A percentile compares a stretch with the other conserved stretches of the same genome.
Conservation (phyloP, 2,329 filamentous ascomycete genomes). For the Colletotrichum tabaci region DNA sequence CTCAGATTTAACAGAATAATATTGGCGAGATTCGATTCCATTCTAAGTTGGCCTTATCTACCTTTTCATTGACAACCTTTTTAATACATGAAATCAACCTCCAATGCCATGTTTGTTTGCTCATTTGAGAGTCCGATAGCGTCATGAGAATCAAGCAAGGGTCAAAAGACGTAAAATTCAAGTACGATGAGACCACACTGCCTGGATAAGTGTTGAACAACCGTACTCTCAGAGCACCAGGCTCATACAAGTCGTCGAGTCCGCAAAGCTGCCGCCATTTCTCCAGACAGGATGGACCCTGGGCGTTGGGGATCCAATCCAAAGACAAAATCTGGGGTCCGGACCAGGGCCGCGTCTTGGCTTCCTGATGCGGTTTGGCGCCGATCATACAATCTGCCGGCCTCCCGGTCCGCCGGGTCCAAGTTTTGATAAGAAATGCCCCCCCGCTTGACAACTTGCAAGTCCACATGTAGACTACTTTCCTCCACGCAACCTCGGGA, state of each 20-base stretch:
- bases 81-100: conserved; percentile 47
- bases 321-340: conserved; percentile 25
- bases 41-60: too few relatives aligned
- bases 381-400: conserved; percentile 3
- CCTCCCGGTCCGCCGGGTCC: conserved; percentile 9
- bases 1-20: too few relatives aligned
- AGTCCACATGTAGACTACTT: conserved; percentile 7
- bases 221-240: too few relatives aligned
- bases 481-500: neutral
- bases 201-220: too few relatives aligned
- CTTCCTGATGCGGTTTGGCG: conserved; percentile 27
- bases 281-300: neutral
- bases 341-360: conserved; percentile 38
- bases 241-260: too few relatives aligned
- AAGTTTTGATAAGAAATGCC: conserved; percentile 14
- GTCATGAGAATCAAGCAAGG: conserved; percentile 63
- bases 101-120: too few relatives aligned
- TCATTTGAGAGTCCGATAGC: conserved; percentile 66
- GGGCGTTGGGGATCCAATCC: neutral
- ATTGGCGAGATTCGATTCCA: too few relatives aligned
- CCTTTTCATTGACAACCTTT: too few relatives aligned
- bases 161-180: too few relatives aligned
- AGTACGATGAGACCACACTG: too few relatives aligned
- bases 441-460: neutral
- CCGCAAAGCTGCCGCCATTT: neutral